Evolutionary conservation across 352 stramenopile genomes (phyloP).

Genomic region (Pythium oligandrum): DNA sequence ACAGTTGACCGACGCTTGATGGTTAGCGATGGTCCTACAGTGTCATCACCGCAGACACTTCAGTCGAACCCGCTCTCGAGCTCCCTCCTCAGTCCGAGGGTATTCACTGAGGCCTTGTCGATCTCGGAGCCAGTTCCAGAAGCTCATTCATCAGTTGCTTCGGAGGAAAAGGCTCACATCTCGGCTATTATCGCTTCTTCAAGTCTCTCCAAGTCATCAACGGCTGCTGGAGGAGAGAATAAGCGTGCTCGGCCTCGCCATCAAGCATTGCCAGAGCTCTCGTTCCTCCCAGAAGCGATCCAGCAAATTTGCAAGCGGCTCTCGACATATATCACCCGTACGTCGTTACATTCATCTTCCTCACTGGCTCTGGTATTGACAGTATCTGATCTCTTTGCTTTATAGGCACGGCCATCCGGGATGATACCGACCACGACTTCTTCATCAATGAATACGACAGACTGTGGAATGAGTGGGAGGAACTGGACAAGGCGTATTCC

Average conservation of each 20-base stretch:
- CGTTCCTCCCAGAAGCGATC: conserved; percentile 40
- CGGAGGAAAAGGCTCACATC: no score
- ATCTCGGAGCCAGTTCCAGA: no score
- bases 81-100: no score
- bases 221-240: conserved; percentile 17
- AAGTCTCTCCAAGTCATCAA: not conserved
- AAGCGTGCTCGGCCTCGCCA: conserved; percentile 43
- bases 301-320: conserved; percentile 54
- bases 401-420: conserved; percentile 44
- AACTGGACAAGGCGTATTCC: conserved; percentile 50
- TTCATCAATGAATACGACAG: conserved; percentile 50
- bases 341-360: not conserved
- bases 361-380: not conserved
- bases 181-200: not conserved
- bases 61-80: no score
- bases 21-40: no score
- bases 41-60: no score
- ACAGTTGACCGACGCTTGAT: no score
- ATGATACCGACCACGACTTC: conserved; percentile 52
- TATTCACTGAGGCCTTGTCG: no score
- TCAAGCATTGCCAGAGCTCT: conserved; percentile 40
- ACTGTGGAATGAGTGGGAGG: conserved; percentile 49
- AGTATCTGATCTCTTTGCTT: not conserved
- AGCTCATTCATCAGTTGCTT: no score
- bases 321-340: conserved; percentile 36